Conservation (phyloP, 208 protist genomes). For the Leishmania mexicana region DNA sequence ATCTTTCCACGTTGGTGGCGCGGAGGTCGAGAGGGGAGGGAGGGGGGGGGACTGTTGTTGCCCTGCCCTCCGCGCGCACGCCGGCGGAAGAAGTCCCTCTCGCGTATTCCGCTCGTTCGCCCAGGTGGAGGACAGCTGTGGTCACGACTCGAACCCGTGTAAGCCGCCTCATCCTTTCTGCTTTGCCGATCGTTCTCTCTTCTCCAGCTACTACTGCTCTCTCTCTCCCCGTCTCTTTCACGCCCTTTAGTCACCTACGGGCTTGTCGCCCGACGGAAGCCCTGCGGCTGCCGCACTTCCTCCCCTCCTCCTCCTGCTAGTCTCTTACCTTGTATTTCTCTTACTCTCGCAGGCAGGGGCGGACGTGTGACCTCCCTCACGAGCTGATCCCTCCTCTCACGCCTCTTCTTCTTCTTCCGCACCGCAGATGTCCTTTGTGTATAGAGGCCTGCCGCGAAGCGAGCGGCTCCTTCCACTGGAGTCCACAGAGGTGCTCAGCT, state of each 20-base stretch:
- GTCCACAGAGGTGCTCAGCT: slow-evolving; percentile 32
- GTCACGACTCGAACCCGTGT: not conserved
- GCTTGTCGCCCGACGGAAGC: not conserved
- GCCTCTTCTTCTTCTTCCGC: not conserved
- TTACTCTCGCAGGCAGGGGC: not conserved
- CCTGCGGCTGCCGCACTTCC: not conserved
- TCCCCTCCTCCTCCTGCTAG: not conserved
- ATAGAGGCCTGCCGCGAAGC: slow-evolving; percentile 42
- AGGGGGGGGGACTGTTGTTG: not conserved
- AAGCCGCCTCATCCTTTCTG: not conserved
- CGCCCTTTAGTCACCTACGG: not conserved
- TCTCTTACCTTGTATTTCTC: not conserved
- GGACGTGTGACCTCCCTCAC: not conserved
- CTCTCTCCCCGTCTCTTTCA: not conserved
- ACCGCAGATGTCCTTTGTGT: slow-evolving; percentile 45
- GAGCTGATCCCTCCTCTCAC: not conserved
- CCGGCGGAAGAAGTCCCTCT: not conserved
- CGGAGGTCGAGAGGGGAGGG: not conserved
- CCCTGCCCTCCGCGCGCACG: not conserved
- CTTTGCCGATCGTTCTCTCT: not conserved
- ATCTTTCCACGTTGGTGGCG: not conserved
- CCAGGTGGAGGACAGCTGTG: not conserved
- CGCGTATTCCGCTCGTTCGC: not conserved
- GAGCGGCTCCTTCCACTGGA: slow-evolving; percentile 65
- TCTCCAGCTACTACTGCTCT: not conserved